These are phyloP conservation scores for Lachnellula arida DNA, from an alignment of 2,329 filamentous ascomycete genomes.

Conservation along the genomic window DNA sequence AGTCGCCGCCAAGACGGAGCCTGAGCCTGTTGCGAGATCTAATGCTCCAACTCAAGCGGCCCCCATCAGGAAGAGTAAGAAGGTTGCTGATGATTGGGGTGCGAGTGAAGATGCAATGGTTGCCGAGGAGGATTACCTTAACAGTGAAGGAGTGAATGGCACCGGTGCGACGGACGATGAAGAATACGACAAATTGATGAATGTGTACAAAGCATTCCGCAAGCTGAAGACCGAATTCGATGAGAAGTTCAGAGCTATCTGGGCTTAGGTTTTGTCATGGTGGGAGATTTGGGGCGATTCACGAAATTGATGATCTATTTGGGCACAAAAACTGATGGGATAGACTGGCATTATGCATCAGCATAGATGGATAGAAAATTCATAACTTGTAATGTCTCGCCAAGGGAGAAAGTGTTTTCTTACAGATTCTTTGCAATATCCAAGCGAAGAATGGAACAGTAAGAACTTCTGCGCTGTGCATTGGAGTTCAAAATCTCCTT, in stretches of 20 bases:
- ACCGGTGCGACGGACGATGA: constrained; percentile 28
- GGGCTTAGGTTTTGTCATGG: constrained; percentile 20
- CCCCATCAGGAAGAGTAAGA: constrained; percentile 22
- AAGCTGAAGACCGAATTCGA: constrained; percentile 56
- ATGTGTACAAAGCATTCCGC: constrained; percentile 56
- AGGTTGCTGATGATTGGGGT: constrained; percentile 49
- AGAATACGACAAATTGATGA: constrained; percentile 44
- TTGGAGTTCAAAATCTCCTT: no score
- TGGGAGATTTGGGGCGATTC: not conserved
- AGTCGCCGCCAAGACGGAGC: constrained; percentile 26
- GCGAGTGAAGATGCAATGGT: constrained; percentile 36
- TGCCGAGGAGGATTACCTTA: constrained; percentile 32
- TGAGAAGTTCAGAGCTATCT: constrained; percentile 48
- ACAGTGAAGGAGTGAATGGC: constrained; percentile 33
- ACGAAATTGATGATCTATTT: not conserved
- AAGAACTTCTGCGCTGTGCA: no score
- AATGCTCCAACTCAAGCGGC: constrained; percentile 5
- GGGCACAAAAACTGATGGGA: not conserved
- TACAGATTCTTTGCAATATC: no score
- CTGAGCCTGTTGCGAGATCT: constrained; percentile 4
- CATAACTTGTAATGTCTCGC: no score
- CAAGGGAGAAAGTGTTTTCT: no score
- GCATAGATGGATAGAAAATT: no score
- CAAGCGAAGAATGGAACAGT: no score
- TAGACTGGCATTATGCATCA: not conserved